phyloP scores from a whole-genome alignment of 192 early-diverging fungal genomes.

The Gaertneriomyces sp. region DNA sequence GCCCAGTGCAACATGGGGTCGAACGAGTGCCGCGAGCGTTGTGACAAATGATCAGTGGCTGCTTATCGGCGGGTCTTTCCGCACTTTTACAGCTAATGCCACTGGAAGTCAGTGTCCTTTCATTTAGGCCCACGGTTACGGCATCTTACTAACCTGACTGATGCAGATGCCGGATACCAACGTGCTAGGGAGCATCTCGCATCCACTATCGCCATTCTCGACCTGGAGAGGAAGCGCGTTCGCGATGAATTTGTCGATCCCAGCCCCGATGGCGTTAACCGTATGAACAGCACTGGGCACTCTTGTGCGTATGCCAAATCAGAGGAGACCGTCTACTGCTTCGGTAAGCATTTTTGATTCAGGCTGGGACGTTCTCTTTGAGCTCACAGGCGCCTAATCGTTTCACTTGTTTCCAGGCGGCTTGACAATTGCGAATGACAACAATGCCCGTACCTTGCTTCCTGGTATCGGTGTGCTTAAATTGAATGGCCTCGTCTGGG shows the following conservation, averaged over 20 bases:
- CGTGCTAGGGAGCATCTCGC: background rate
- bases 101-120: background rate
- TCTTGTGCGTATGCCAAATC: slow-evolving; percentile 16
- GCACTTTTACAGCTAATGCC: background rate
- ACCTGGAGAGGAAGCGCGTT: slow-evolving; percentile 2
- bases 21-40: slow-evolving; percentile 19
- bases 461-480: slow-evolving; percentile 23
- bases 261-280: slow-evolving; percentile 8
- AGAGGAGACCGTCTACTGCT: slow-evolving; percentile 21
- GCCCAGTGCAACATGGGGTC: slow-evolving; percentile 1
- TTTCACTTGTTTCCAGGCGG: slow-evolving; percentile 2
- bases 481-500: slow-evolving; percentile 12
- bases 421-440: background rate
- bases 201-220: slow-evolving; percentile 7
- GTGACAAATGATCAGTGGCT: slow-evolving; percentile 16
- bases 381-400: background rate
- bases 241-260: background rate
- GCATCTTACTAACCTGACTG: background rate
- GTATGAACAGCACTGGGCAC: slow-evolving; percentile 10
- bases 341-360: slow-evolving; percentile 11
- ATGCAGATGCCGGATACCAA: background rate
- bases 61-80: slow-evolving; percentile 22
- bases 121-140: background rate
- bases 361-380: background rate
- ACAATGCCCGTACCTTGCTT: background rate